phyloP scores from a whole-genome alignment of 108 stramenopile species.

The Conticribra weissflogii region DNA sequence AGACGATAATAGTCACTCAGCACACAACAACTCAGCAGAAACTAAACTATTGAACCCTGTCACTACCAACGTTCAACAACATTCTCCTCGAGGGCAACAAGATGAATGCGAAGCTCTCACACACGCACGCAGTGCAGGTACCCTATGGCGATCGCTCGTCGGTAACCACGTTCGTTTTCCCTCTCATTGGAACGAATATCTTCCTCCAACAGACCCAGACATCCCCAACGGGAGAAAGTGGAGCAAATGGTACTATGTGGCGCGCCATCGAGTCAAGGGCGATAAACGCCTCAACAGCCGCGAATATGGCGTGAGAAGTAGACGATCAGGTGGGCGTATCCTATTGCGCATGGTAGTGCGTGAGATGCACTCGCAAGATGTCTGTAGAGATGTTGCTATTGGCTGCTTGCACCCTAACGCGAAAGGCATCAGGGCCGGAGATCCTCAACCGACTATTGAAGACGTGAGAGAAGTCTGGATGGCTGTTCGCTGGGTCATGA shows the following conservation, averaged over 20 bases:
- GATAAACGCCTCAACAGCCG: conserved; percentile 55
- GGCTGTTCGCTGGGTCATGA: conserved; percentile 62
- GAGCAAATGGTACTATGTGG: conserved; percentile 67
- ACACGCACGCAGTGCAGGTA: conserved; percentile 71
- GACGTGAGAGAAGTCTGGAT: conserved; percentile 80
- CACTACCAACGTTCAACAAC: conserved; percentile 10
- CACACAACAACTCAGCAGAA: background rate
- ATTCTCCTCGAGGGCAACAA: too few relatives aligned
- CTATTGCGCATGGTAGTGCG: conserved; percentile 71
- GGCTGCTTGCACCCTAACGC: conserved; percentile 86
- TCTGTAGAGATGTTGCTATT: conserved; percentile 67
- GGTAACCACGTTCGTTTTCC: conserved; percentile 84
- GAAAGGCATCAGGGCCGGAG: conserved; percentile 56
- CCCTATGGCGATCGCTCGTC: conserved; percentile 77
- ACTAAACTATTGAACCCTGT: background rate
- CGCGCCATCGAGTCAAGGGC: conserved; percentile 65
- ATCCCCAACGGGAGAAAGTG: conserved; percentile 22
- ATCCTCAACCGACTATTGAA: conserved; percentile 50
- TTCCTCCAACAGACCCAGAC: conserved; percentile 51
- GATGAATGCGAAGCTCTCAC: conserved; percentile 35
- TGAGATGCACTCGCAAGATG: conserved; percentile 49
- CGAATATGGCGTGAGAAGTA: conserved; percentile 46
- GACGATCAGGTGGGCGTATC: conserved; percentile 67
- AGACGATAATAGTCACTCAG: conserved; percentile 4
- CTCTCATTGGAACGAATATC: conserved; percentile 60